Evolutionary conservation across 1,284 basidiomycete genomes (phyloP), one percentile per base, ranked within the genome.

Genomic region (Sporisorium reilianum): DNA sequence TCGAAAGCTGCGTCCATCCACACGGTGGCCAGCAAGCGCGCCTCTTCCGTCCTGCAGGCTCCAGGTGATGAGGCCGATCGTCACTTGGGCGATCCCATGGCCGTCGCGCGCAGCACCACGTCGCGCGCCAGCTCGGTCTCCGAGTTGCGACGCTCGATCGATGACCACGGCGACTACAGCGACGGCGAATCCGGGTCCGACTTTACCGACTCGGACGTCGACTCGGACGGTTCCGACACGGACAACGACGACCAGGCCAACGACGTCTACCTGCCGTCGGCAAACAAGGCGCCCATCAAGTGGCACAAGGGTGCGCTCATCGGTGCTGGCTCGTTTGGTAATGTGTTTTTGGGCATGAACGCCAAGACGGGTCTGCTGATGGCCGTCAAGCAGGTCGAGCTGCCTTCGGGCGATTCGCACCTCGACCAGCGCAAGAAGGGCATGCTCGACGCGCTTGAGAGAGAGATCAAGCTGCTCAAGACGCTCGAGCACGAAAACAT

Each of bases 221-320:
- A 67, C 45, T 65, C 66, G 42, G 51, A 65, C 42, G 61, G 57
- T 23, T 64, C 70, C 3, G 61, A 67, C 11, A 73, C 70, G 5
- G 70, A 68, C 45, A 60, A 66, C 22, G 64, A 67, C n/a, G 49
- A 54, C 12, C 55, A 55, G 23, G 46, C 42, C 36, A 45, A 46
- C 46, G 53, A 60, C 44, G 57, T 64, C 23, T 59, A 59, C 34
- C 28, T 50, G 20, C 49, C 64, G 10, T 54, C 69, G 3, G 55
- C 77, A 0, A 64, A 57, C 51, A 79, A 79, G 52, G 63, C 80
- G 86, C 92, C 90, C 14, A 93, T 92, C 85, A 97, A 97, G 86
- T 99, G 97, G 97, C 95, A 98, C 87, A 97, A 97, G 80, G 97
- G 97, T 54, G 96, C 96, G 3, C 89, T 99, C 70, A 98, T 99